Percentiles rank a stretch among this genome's conserved stretches.
Evolutionary conservation across 371 early-diverging fungal species (phyloP).

Genomic region (Apophysomyces variabilis): DNA sequence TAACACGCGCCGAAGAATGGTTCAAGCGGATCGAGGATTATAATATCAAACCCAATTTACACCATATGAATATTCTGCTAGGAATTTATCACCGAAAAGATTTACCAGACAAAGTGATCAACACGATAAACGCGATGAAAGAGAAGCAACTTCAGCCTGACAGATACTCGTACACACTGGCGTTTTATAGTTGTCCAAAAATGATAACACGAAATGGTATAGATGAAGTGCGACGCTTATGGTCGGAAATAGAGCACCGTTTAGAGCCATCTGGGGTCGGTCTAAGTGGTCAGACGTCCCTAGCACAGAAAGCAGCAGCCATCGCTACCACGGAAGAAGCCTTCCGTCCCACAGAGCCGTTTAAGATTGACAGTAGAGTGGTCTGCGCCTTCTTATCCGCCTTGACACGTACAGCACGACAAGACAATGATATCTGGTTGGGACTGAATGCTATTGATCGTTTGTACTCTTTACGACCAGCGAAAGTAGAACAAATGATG

Average conservation of each 20-base stretch:
- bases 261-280: constrained; percentile 3
- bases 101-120: constrained; percentile 16
- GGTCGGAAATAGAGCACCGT: constrained; percentile 24
- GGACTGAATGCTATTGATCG: constrained; percentile 28
- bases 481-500: constrained; percentile 18
- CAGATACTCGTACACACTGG: constrained; percentile 29
- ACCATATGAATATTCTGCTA: constrained; percentile 39
- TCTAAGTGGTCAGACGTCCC: neutral
- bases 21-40: constrained; percentile 27
- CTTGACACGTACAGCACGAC: constrained; percentile 23
- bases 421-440: constrained; percentile 18
- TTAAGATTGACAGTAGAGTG: constrained; percentile 31
- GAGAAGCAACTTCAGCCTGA: constrained; percentile 22
- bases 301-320: constrained; percentile 22
- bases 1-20: constrained; percentile 30
- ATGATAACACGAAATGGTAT: constrained; percentile 8
- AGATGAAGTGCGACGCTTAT: constrained; percentile 19
- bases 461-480: constrained; percentile 33
- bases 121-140: constrained; percentile 8
- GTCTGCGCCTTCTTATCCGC: constrained; percentile 28
- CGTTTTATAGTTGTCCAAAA: constrained; percentile 20
- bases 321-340: neutral
- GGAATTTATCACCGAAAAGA: constrained; percentile 23
- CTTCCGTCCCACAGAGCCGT: neutral
- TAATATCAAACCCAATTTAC: constrained; percentile 21